A percentile compares a stretch with the other conserved stretches of the same genome.
phyloP scores from a whole-genome alignment of 2,329 filamentous ascomycete species.

The Periconia macrospinosa region DNA sequence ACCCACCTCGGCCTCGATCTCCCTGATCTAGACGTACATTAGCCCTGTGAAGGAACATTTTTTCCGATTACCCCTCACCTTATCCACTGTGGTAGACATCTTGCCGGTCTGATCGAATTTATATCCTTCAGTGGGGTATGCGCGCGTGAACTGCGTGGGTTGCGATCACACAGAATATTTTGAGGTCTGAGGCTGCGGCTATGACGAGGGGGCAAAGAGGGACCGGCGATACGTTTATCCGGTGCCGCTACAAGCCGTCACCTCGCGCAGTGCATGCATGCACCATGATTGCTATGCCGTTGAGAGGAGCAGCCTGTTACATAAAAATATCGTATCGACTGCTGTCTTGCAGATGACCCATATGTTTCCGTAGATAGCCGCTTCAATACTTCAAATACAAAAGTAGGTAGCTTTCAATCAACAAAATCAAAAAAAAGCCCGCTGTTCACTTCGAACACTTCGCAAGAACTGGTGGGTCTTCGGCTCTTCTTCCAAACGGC shows the following conservation, averaged over 20 bases:
- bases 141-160: slow-evolving; percentile 1
- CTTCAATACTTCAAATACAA: neutral
- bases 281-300: neutral
- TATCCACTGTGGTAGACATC: slow-evolving; percentile 98
- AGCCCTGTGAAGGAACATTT: slow-evolving; percentile 35
- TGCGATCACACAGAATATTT: slow-evolving; percentile 33
- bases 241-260: slow-evolving; percentile 21
- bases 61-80: slow-evolving; percentile 59
- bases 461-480: neutral
- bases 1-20: slow-evolving; percentile 87
- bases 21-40: slow-evolving; percentile 73
- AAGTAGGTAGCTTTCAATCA: neutral
- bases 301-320: slow-evolving; percentile 26
- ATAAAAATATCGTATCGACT: slow-evolving; percentile 15
- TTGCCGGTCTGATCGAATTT: slow-evolving; percentile 44
- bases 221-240: neutral
- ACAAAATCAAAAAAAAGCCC: too few relatives aligned
- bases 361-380: neutral
- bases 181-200: slow-evolving; percentile 23
- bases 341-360: neutral
- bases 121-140: neutral
- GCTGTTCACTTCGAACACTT: neutral
- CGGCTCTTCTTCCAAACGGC: neutral
- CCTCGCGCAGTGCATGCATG: neutral
- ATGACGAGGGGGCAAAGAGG: slow-evolving; percentile 28